Percentiles rank a stretch among this genome's conserved stretches.
Conservation (phyloP, 2,329 filamentous ascomycete species). For the Colletotrichum eremochloae region DNA sequence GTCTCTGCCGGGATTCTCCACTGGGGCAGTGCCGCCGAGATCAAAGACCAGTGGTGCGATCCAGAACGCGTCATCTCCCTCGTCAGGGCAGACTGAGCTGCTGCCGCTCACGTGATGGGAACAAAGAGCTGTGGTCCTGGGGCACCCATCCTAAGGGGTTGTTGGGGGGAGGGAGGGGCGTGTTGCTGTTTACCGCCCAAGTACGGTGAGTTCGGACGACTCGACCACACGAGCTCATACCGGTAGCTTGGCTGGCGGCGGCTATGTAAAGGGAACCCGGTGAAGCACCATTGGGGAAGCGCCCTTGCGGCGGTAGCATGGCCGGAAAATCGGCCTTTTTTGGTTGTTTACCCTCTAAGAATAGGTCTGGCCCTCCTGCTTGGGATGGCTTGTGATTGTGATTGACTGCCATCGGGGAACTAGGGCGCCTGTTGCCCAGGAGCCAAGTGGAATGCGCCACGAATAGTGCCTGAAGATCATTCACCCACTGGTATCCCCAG, state of each 20-base stretch:
- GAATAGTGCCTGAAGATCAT: conserved; percentile 18
- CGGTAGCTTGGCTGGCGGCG: conserved; percentile 5
- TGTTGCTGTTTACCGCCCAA: conserved; percentile 5
- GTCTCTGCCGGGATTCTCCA: conserved; percentile 16
- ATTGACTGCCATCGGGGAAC: background rate
- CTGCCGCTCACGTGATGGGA: conserved; percentile 3
- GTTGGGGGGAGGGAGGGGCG: background rate
- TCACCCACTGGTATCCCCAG: background rate
- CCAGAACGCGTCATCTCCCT: conserved; percentile 39
- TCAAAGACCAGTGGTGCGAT: conserved; percentile 27
- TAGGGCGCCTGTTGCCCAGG: conserved; percentile 4
- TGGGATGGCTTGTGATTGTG: background rate
- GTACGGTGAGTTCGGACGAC: background rate
- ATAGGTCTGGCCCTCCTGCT: background rate
- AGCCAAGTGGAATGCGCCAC: conserved; percentile 4
- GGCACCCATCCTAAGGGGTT: no score
- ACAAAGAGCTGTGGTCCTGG: no score
- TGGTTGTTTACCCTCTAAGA: conserved; percentile 9
- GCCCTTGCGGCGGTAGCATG: conserved; percentile 9
- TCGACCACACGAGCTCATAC: no score
- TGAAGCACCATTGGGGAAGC: conserved; percentile 6
- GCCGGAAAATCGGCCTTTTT: background rate
- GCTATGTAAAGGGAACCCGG: conserved; percentile 10
- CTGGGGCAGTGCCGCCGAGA: conserved; percentile 31
- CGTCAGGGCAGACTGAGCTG: conserved; percentile 31